Evolutionary conservation across 768 basidiomycete species (phyloP), one percentile per base, ranked within the genome.

Genomic region (Macrolepiota fuliginosa): DNA sequence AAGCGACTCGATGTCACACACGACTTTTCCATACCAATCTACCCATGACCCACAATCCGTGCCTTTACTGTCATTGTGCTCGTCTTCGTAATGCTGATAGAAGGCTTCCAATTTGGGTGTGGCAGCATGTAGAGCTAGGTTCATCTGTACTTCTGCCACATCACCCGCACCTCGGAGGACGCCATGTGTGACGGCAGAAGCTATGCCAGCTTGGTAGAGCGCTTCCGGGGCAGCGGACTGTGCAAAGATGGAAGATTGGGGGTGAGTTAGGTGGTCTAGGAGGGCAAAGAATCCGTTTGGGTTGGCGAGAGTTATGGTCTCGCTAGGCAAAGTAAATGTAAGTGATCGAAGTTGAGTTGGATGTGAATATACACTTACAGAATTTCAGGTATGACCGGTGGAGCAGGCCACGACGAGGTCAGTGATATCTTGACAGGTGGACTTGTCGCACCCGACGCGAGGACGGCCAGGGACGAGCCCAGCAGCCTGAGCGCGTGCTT

Each of bases 51-150:
- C 86, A 66, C 88, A 90, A 4, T 73, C 68, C 7, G 69, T 70
- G 11, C 70, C 73, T 37, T 67, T 66, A 37, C 74, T 69, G 10
- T 66, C 55, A 35, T 65, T 73, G 63, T 73, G 68, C 56, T 74
- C 69, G 65, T 77, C 71, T 54, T 71, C 66, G 65, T 94, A 96
- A 70, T 87, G 86, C 55, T 89, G 82, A 70, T 90, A 93, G 69
- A 89, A 91, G 0, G 95, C 94, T 62, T 93, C 87, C 27, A 98
- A 82, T 67, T 86, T 89, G 0, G 96, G 94, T 0, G 86, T 85
- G 6, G 89, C 82, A 2, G 88, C 83, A 65, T 96, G 92, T 56
- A 96, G 77, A 0, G 86, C 89, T 25, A 98, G 80, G 50, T 86
- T 85, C 72, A 90, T 82, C 64, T 92, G 81, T 12, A 94, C 83